Evolutionary conservation across 1,284 basidiomycete genomes (phyloP).

Genomic region (Pterulicium gracile): DNA sequence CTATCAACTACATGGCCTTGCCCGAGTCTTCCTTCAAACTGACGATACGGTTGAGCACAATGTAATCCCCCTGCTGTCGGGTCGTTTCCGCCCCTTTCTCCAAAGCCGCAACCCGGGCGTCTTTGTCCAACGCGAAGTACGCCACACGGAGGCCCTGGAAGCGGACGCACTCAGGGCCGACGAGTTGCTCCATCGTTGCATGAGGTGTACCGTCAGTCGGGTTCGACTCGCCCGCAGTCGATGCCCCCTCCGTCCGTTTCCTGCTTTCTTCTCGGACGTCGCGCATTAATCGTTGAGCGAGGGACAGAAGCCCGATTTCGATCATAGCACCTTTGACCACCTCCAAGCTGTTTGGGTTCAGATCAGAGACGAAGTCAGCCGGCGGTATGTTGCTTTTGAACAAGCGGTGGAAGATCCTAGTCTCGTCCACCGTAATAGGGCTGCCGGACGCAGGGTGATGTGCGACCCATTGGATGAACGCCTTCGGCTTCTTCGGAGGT

Average conservation of each 20-base stretch:
- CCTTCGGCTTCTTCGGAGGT: slow-evolving; percentile 75
- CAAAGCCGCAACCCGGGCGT: slow-evolving; percentile 57
- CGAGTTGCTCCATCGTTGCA: slow-evolving; percentile 70
- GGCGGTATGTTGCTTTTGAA: slow-evolving; percentile 94
- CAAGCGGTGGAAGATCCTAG: slow-evolving; percentile 84
- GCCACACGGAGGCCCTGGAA: slow-evolving; percentile 97
- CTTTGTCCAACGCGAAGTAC: slow-evolving; percentile 92
- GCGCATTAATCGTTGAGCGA: slow-evolving; percentile 62
- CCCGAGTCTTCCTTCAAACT: slow-evolving; percentile 92
- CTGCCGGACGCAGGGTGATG: slow-evolving; percentile 70
- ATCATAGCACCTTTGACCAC: slow-evolving; percentile 74
- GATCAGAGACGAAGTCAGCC: slow-evolving; percentile 68
- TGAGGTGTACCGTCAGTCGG: slow-evolving; percentile 45
- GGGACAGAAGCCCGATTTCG: slow-evolving; percentile 83
- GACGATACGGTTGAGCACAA: slow-evolving; percentile 91
- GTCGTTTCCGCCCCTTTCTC: slow-evolving; percentile 38
- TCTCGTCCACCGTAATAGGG: slow-evolving; percentile 82
- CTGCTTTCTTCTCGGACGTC: slow-evolving; percentile 63
- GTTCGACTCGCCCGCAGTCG: slow-evolving; percentile 31
- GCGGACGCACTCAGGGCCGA: slow-evolving; percentile 88
- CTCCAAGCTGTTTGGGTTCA: slow-evolving; percentile 75
- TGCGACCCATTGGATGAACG: slow-evolving; percentile 98
- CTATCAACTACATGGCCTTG: slow-evolving; percentile 40
- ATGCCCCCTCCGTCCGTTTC: slow-evolving; percentile 53
- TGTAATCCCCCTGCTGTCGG: slow-evolving; percentile 55